Percentiles rank a stretch among this genome's conserved stretches.
Conservation (phyloP, 2,329 filamentous ascomycete genomes). For the Microsporum canis region DNA sequence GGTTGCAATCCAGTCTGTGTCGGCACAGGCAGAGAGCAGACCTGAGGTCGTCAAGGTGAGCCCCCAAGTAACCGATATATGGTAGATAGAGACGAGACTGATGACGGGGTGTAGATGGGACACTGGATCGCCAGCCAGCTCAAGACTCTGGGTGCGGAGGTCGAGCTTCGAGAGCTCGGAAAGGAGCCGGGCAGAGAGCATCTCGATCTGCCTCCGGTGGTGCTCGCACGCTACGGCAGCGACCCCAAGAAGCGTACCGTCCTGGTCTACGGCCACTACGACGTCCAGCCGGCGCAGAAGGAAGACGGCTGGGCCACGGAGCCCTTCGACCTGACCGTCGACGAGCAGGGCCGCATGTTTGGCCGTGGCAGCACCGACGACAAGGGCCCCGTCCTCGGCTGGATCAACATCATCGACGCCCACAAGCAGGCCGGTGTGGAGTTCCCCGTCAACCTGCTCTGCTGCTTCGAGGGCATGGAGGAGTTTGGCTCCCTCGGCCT, state of each 20-base stretch:
- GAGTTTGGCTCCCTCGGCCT: slow-evolving; percentile 95
- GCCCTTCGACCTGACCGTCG: slow-evolving; percentile 78
- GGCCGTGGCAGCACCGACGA: slow-evolving; percentile 93
- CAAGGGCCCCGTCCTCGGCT: slow-evolving; percentile 93
- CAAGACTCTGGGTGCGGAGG: slow-evolving; percentile 68
- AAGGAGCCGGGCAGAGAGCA: slow-evolving; percentile 86
- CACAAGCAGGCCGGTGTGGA: slow-evolving; percentile 91
- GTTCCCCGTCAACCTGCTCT: slow-evolving; percentile 92
- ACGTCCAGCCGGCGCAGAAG: slow-evolving; percentile 88
- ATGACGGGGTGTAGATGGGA: slow-evolving; percentile 54
- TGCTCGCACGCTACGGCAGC: slow-evolving; percentile 83
- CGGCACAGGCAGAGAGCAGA: slow-evolving; percentile 76
- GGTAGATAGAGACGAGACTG: slow-evolving; percentile 8
- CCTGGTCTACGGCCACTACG: slow-evolving; percentile 95
- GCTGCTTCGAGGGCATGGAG: slow-evolving; percentile 99
- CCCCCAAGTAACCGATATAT: slow-evolving; percentile 2
- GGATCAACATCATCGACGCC: slow-evolving; percentile 95
- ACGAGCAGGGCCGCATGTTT: slow-evolving; percentile 89
- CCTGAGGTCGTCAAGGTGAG: slow-evolving; percentile 73
- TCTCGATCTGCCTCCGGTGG: slow-evolving; percentile 82
- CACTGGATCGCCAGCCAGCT: slow-evolving; percentile 79
- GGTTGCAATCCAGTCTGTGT: slow-evolving; percentile 92
- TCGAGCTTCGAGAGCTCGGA: slow-evolving; percentile 76
- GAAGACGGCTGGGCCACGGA: slow-evolving; percentile 94
- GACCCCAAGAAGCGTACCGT: slow-evolving; percentile 91